These are phyloP conservation scores for Lyophyllum atratum DNA, from an alignment of 768 basidiomycete species.

Conservation along the genomic window DNA sequence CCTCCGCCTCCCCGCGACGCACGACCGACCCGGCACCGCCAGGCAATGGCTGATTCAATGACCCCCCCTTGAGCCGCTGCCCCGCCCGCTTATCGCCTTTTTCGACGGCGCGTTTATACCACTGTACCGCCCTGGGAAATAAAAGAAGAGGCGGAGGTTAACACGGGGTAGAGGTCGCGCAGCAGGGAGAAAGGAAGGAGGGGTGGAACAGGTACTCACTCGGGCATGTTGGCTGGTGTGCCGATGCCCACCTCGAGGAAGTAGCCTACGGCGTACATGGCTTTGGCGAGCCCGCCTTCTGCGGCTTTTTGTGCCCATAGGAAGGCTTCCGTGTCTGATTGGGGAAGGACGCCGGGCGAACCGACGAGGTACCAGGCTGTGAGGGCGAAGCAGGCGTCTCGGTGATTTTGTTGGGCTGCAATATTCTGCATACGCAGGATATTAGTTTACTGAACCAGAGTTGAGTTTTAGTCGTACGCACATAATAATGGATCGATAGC, in stretches of 20 bases:
- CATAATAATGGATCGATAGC: slow-evolving; percentile 97
- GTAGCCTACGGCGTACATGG: slow-evolving; percentile 98
- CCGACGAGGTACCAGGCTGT: slow-evolving; percentile 99
- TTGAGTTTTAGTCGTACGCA: slow-evolving; percentile 42
- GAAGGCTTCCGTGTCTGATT: slow-evolving; percentile 97
- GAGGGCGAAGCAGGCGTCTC: slow-evolving; percentile 96
- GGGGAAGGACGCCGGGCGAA: slow-evolving; percentile 94
- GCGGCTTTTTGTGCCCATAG: slow-evolving; percentile 97
- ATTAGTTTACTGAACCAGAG: slow-evolving; percentile 2
- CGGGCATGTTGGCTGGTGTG: slow-evolving; percentile 6
- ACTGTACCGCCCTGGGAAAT: slow-evolving; percentile 61
- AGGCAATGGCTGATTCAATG: slow-evolving; percentile 55
- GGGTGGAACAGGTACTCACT: slow-evolving; percentile 2
- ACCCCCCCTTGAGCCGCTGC: slow-evolving; percentile 73
- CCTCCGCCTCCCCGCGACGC: slow-evolving; percentile 52
- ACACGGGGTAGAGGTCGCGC: background rate
- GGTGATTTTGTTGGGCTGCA: slow-evolving; percentile 95
- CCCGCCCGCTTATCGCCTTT: slow-evolving; percentile 92
- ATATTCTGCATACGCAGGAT: slow-evolving; percentile 69
- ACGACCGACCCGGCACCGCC: slow-evolving; percentile 66
- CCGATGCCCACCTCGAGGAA: slow-evolving; percentile 76
- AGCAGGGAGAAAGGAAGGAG: background rate
- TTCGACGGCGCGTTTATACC: slow-evolving; percentile 90
- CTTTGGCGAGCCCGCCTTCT: slow-evolving; percentile 88
- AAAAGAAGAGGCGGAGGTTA: background rate